These are phyloP conservation scores for Clarireedia sp. DNA, from an alignment of 2,329 filamentous ascomycete genomes.

Conservation along the genomic window DNA sequence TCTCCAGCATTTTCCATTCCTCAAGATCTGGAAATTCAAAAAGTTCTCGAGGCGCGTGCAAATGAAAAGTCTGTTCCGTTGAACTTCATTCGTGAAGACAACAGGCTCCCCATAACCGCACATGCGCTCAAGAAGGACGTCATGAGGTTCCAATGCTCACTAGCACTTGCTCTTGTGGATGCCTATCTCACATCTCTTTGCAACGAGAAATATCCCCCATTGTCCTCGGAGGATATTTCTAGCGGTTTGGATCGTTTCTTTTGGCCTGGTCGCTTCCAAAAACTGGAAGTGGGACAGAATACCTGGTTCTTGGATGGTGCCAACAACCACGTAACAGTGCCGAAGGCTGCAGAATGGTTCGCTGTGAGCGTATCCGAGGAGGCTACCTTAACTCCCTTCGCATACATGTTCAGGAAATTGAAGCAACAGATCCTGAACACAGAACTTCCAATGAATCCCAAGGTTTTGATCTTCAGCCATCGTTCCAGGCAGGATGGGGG, in stretches of 20 bases:
- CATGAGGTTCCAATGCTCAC: slow-evolving; percentile 47
- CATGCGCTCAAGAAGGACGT: slow-evolving; percentile 39
- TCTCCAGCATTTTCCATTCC: slow-evolving; percentile 49
- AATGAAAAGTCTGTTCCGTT: slow-evolving; percentile 37
- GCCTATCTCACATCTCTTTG: slow-evolving; percentile 35
- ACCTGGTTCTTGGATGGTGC: slow-evolving; percentile 23
- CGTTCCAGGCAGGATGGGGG: slow-evolving; percentile 5
- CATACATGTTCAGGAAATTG: slow-evolving; percentile 2
- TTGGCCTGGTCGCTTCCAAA: slow-evolving; percentile 71
- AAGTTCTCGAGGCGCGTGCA: slow-evolving; percentile 44
- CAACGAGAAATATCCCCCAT: slow-evolving; percentile 31
- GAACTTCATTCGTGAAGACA: slow-evolving; percentile 19
- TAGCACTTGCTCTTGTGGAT: slow-evolving; percentile 41
- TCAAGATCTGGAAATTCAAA: slow-evolving; percentile 39
- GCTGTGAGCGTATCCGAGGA: slow-evolving; percentile 30
- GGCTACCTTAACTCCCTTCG: slow-evolving; percentile 13
- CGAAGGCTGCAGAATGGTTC: slow-evolving; percentile 78
- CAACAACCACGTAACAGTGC: slow-evolving; percentile 62
- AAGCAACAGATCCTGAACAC: neutral
- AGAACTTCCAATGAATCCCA: neutral
- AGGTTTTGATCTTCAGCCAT: slow-evolving; percentile 15
- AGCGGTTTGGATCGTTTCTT: slow-evolving; percentile 62
- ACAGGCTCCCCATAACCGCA: slow-evolving; percentile 10
- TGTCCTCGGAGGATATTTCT: slow-evolving; percentile 47
- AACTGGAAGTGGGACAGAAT: slow-evolving; percentile 39